Conservation (phyloP, 106 monocot genomes). For the Dendrobium huoshanense region DNA sequence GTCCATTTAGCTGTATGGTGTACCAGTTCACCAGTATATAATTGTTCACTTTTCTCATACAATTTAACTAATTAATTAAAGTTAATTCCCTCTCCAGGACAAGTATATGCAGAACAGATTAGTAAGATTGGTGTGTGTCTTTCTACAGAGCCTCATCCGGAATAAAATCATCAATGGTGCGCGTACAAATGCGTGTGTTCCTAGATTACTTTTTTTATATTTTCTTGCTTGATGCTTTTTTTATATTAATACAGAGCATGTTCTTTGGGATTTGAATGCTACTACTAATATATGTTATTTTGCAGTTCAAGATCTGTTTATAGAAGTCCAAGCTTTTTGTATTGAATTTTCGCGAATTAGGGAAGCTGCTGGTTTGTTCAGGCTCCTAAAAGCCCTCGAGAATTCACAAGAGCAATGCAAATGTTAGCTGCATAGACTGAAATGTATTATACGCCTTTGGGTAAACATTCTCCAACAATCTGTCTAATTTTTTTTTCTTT, state of each 20-base stretch:
- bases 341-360: slow-evolving; percentile 92
- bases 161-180: slow-evolving; percentile 94
- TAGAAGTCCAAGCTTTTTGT: slow-evolving; percentile 96
- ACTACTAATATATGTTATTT: slow-evolving; percentile 2
- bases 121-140: slow-evolving; percentile 91
- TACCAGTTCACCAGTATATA: too few relatives aligned
- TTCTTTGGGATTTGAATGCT: not conserved
- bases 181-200: not conserved
- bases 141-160: slow-evolving; percentile 89
- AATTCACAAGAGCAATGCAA: slow-evolving; percentile 7
- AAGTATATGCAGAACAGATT: slow-evolving; percentile 98
- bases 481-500: not conserved
- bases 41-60: too few relatives aligned
- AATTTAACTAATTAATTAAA: not conserved
- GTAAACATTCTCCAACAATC: not conserved
- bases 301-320: slow-evolving; percentile 93
- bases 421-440: not conserved
- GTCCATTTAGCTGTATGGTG: too few relatives aligned
- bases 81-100: slow-evolving; percentile 46
- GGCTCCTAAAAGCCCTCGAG: slow-evolving; percentile 75
- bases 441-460: slow-evolving; percentile 1
- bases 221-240: not conserved
- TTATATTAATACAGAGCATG: not conserved
- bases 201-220: not conserved
- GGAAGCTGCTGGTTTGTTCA: slow-evolving; percentile 88